A percentile compares a stretch with the other conserved stretches of the same genome.
Evolutionary conservation across 1,139 yeast species (phyloP).

Genomic region (Saccharomyces hybrid): DNA sequence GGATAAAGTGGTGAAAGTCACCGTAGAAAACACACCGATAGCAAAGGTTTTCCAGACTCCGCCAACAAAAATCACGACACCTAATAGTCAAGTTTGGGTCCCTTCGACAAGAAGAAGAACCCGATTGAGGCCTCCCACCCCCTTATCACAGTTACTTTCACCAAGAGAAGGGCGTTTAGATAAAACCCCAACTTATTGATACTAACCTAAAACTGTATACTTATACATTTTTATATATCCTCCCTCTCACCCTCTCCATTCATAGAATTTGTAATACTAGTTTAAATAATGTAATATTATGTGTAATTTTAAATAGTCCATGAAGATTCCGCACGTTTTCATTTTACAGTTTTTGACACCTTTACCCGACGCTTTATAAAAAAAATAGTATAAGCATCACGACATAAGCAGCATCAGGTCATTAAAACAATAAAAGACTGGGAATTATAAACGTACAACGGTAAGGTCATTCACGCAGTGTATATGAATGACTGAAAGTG

Average conservation of each 20-base stretch:
- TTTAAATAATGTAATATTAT: not conserved
- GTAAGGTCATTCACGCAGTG: not conserved
- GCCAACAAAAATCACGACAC: conserved; percentile 1
- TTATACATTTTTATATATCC: not conserved
- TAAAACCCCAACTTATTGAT: not conserved
- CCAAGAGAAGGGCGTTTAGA: conserved; percentile 1
- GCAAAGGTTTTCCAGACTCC: conserved; percentile 1
- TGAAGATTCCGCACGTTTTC: not conserved
- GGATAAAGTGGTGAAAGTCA: not conserved
- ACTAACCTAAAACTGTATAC: not conserved
- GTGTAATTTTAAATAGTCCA: not conserved
- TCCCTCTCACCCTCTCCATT: not conserved
- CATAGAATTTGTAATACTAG: not conserved
- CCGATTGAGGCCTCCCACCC: conserved; percentile 19
- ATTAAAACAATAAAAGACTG: not conserved
- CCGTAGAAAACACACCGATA: not conserved
- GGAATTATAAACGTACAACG: not conserved
- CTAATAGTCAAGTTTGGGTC: conserved; percentile 8
- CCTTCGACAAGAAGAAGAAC: conserved; percentile 9
- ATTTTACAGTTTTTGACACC: not conserved
- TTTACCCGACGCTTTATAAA: not conserved
- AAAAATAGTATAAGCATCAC: conserved; percentile 1
- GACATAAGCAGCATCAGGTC: not conserved
- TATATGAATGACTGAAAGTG: not conserved
- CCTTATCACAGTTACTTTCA: conserved; percentile 14